A percentile compares a stretch with the other conserved stretches of the same genome.
These are phyloP conservation scores for Auriscalpium microsporum DNA, from an alignment of 768 basidiomycete species.

Conservation along the genomic window DNA sequence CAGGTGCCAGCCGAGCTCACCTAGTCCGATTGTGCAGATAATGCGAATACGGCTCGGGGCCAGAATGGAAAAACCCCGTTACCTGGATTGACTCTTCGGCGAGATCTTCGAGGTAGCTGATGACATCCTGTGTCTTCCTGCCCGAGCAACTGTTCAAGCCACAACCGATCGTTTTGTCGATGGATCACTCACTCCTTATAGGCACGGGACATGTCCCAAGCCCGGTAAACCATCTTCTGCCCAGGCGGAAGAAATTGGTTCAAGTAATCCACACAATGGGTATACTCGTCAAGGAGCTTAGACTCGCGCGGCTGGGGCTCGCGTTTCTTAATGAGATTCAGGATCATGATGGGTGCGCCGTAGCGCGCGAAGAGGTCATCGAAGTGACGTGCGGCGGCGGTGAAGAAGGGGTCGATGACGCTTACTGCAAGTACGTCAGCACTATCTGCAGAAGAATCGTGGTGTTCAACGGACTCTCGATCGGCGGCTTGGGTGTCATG, in stretches of 20 bases:
- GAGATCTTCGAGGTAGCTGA: constrained; percentile 88
- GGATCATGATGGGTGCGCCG: constrained; percentile 79
- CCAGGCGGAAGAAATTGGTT: constrained; percentile 89
- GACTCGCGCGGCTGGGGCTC: constrained; percentile 78
- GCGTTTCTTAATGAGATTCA: constrained; percentile 90
- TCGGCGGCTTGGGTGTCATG: constrained; percentile 90
- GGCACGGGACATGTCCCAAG: constrained; percentile 95
- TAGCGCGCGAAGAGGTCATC: constrained; percentile 85
- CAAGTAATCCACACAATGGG: constrained; percentile 83
- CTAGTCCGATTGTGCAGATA: constrained; percentile 36
- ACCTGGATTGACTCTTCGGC: constrained; percentile 88
- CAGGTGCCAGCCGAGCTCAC: constrained; percentile 20
- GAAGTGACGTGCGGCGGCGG: constrained; percentile 89
- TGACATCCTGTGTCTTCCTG: constrained; percentile 93
- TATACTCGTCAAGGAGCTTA: constrained; percentile 85
- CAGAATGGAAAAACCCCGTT: constrained; percentile 94
- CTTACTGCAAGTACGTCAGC: constrained; percentile 45
- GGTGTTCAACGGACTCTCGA: constrained; percentile 66
- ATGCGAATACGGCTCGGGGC: constrained; percentile 77
- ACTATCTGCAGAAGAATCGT: not conserved
- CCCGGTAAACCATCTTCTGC: constrained; percentile 83
- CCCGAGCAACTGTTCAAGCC: too few species aligned
- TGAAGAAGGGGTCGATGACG: constrained; percentile 91
- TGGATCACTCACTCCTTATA: constrained; percentile 73
- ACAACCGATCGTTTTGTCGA: too few species aligned